Percentiles rank a stretch among this genome's conserved stretches.
These are phyloP conservation scores for Carallia pectinifolia DNA, from an alignment of 345 rosid genomes.

Conservation along the genomic window DNA sequence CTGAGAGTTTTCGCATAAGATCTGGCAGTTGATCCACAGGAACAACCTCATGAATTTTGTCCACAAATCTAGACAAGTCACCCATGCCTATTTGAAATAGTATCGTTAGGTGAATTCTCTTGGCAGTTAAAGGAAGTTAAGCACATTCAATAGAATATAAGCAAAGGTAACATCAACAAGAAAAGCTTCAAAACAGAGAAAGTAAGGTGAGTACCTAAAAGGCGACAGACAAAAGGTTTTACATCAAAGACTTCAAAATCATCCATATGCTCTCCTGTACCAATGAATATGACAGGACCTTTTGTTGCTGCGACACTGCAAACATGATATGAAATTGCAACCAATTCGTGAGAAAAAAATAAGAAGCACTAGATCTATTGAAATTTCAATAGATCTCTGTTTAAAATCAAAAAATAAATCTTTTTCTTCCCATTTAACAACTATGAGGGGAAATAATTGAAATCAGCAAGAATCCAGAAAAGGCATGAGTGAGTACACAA, in stretches of 20 bases:
- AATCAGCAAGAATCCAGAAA: too few relatives aligned
- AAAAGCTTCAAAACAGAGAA: neutral
- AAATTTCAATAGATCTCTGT: too few relatives aligned
- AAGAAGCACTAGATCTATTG: neutral
- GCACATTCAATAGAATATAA: neutral
- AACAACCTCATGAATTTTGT: conserved; percentile 90
- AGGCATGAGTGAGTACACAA: neutral
- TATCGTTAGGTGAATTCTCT: neutral
- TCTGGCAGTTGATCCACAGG: conserved; percentile 96
- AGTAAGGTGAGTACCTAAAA: conserved; percentile 52
- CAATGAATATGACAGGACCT: conserved; percentile 89
- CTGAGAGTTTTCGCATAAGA: conserved; percentile 85
- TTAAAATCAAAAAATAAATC: too few relatives aligned
- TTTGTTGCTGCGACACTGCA: conserved; percentile 91
- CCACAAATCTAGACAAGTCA: conserved; percentile 92
- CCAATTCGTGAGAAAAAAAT: neutral
- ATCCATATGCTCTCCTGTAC: conserved; percentile 92
- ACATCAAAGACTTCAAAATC: conserved; percentile 94
- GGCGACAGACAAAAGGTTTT: conserved; percentile 89
- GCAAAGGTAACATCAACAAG: neutral
- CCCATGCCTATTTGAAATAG: conserved; percentile 62
- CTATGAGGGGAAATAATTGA: too few relatives aligned
- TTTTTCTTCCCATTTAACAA: too few relatives aligned
- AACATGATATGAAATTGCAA: conserved; percentile 15
- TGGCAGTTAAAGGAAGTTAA: neutral